Percentiles rank a stretch among this genome's conserved stretches.
Conservation (phyloP, 495 filamentous ascomycete genomes). For the Opeltia flavorubescens region DNA sequence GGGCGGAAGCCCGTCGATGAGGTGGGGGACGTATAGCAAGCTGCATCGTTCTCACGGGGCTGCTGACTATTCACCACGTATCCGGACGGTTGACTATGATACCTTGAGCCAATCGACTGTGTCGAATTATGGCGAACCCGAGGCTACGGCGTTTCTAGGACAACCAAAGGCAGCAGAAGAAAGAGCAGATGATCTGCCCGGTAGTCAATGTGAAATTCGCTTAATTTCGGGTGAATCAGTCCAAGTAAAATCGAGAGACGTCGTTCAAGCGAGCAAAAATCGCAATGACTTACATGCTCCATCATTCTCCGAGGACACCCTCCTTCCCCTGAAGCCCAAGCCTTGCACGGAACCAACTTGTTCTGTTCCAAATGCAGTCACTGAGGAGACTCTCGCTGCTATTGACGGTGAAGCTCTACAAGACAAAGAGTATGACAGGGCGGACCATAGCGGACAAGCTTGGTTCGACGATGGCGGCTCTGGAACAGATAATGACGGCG, state of each 20-base stretch:
- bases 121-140: not conserved
- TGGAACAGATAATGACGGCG: not conserved
- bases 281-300: not conserved
- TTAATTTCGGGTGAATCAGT: not conserved
- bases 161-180: not conserved
- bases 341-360: not conserved
- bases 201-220: not conserved
- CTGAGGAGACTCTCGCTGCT: not conserved
- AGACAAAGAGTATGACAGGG: not conserved
- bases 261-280: not conserved
- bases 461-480: not conserved
- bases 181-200: not conserved
- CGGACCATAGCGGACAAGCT: not conserved
- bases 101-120: not conserved
- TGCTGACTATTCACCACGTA: not conserved
- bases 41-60: not conserved
- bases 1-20: not conserved
- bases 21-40: not conserved
- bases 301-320: not conserved
- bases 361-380: not conserved
- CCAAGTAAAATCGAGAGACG: not conserved
- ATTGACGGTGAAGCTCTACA: not conserved
- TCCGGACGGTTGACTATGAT: not conserved
- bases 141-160: not conserved
- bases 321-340: not conserved